Percentiles rank a stretch among this genome's conserved stretches.
These are phyloP conservation scores for Hanseniaspora singularis DNA, from an alignment of 805 yeast genomes.

Conservation along the genomic window DNA sequence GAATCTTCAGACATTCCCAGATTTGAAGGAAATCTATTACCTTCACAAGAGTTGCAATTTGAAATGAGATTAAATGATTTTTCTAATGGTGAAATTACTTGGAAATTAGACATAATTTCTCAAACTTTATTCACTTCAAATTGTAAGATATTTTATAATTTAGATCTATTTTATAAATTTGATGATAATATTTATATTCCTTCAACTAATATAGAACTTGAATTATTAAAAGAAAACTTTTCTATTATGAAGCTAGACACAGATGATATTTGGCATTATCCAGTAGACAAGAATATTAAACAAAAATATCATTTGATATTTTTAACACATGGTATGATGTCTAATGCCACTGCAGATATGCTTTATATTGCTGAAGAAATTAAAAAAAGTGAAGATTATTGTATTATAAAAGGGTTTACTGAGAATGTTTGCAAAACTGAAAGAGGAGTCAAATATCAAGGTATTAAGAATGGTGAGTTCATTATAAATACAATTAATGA, in stretches of 20 bases:
- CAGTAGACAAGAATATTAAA: constrained; percentile 3
- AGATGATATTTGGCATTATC: constrained; percentile 47
- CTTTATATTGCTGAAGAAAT: constrained; percentile 58
- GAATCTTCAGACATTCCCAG: constrained; percentile 68
- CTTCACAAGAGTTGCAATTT: constrained; percentile 51
- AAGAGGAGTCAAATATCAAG: constrained; percentile 62
- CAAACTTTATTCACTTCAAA: constrained; percentile 58
- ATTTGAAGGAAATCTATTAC: constrained; percentile 57
- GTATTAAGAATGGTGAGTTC: constrained; percentile 58
- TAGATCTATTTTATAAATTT: constrained; percentile 38
- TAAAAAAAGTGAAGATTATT: constrained; percentile 31
- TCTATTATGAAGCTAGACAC: constrained; percentile 44
- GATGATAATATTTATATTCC: constrained; percentile 20
- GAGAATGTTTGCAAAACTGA: constrained; percentile 71
- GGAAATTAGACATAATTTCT: constrained; percentile 62
- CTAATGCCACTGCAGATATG: constrained; percentile 68
- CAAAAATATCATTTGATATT: constrained; percentile 54
- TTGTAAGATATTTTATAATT: constrained; percentile 51
- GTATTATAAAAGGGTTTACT: constrained; percentile 56
- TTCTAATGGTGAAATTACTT: constrained; percentile 39
- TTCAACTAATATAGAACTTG: constrained; percentile 23
- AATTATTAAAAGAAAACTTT: constrained; percentile 22
- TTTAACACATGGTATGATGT: constrained; percentile 67
- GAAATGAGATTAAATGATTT: constrained; percentile 56
- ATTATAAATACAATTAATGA: constrained; percentile 39